Conservation (phyloP, 2,329 filamentous ascomycete genomes). For the Hypoxylon sp. region DNA sequence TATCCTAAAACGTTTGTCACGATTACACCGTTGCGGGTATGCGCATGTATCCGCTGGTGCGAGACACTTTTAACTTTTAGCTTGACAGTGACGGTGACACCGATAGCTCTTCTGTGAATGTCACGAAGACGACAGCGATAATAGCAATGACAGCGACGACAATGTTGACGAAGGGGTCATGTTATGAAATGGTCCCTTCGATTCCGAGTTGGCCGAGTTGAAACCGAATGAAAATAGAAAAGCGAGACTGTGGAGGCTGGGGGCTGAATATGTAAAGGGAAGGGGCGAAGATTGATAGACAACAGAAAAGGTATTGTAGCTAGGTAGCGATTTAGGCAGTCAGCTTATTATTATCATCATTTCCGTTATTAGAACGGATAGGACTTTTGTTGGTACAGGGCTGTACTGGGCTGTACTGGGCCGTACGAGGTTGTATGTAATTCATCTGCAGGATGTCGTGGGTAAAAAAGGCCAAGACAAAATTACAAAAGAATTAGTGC, state of each 20-base stretch:
- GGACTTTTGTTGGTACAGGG: constrained; percentile 27
- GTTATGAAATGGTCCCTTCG: constrained; percentile 19
- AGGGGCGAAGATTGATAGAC: constrained; percentile 37
- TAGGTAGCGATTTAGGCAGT: constrained; percentile 32
- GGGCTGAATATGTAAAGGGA: constrained; percentile 30
- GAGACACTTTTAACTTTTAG: constrained; percentile 2
- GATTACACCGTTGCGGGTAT: constrained; percentile 4
- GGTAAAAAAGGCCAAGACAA: constrained; percentile 28
- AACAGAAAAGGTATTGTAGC: not conserved
- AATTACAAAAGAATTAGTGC: constrained; percentile 30
- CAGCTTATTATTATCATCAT: constrained; percentile 38
- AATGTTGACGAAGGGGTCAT: constrained; percentile 30
- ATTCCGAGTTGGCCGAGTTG: not conserved
- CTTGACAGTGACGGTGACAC: constrained; percentile 9
- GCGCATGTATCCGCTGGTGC: constrained; percentile 12
- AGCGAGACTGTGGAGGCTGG: constrained; percentile 3
- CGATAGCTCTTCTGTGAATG: constrained; percentile 10
- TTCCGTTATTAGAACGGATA: constrained; percentile 35
- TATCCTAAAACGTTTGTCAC: constrained; percentile 21
- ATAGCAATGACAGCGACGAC: constrained; percentile 10
- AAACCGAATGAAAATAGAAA: constrained; percentile 20
- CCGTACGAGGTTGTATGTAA: not conserved
- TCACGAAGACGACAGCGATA: constrained; percentile 9
- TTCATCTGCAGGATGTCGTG: constrained; percentile 11
- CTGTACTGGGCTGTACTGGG: constrained; percentile 9